phyloP scores from a whole-genome alignment of 2,329 filamentous ascomycete genomes.

The Pseudocercospora macadamiae region DNA sequence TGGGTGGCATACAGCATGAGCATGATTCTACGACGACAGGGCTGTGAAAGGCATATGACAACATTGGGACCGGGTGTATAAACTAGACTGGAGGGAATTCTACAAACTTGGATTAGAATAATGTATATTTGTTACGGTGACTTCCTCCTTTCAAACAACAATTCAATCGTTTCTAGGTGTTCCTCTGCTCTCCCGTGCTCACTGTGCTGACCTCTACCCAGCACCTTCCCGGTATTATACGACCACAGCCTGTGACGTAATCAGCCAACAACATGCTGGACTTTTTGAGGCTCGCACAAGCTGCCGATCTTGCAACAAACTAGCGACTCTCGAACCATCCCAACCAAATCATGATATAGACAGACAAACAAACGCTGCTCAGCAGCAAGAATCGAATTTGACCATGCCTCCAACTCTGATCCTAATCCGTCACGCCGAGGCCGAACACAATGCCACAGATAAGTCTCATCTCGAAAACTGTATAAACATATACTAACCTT shows the following conservation, averaged over 20 bases:
- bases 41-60: too few relatives aligned
- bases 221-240: neutral
- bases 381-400: neutral
- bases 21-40: too few relatives aligned
- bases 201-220: neutral
- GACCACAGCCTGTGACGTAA: neutral
- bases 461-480: conserved; percentile 18
- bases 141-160: too few relatives aligned
- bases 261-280: neutral
- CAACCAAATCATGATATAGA: neutral
- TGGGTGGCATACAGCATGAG: too few relatives aligned
- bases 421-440: conserved; percentile 51
- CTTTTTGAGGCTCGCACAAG: neutral
- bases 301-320: neutral
- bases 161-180: too few relatives aligned
- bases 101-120: too few relatives aligned
- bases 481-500: neutral
- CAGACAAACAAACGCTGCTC: neutral
- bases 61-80: too few relatives aligned
- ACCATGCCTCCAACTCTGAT: conserved; percentile 47
- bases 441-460: conserved; percentile 47
- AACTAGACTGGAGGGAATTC: too few relatives aligned
- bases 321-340: neutral
- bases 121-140: too few relatives aligned
- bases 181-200: too few relatives aligned